Evolutionary conservation across 352 stramenopile species (phyloP), one percentile per base, ranked within the genome.

Genomic region (Phytophthora cactorum): DNA sequence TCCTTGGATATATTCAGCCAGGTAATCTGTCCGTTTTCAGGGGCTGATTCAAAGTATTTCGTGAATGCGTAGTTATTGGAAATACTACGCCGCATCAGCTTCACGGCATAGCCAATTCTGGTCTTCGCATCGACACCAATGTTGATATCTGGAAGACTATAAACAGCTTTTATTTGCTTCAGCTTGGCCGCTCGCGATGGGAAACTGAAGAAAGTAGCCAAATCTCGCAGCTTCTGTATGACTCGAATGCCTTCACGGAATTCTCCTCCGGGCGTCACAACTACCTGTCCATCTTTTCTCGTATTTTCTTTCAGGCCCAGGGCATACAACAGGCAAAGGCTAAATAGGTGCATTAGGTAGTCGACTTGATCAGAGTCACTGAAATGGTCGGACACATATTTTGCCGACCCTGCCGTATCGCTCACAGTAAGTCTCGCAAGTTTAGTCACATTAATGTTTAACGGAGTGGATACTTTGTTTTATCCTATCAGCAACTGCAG

Each of bases 231-330:
- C 6, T 45, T 28, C 22, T 49, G 43, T 14, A 49, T 49, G 3
- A 49, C 7, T 1, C 7, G 15, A 49, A 49, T 15, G 4, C n/a
- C 43, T 5, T 49, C n/a, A 12, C n/a, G n/a, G 7, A 49, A 49
- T 28, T 49, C 7, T 10, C 56, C 46, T 11, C 56, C 46, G 5
- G 56, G 45, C 0, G 57, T 64, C 14, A 57, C 46, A 31, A 64
- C 10, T 12, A 52, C 0, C 6, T 5, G 1, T 3, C 25, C 58
- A 31, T 47, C 17, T 1, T 39, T 50, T 6, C 39, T 5, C 0
- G 49, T 49, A 31, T 58, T 66, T 6, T 66, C 49, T 53, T 66
- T 66, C 2, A 66, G 5, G 6, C 39, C 39, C 7, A 66, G 39
- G 1, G 58, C 39, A 12, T 46, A 59, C 3, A 66, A 14, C 3